phyloP scores from a whole-genome alignment of 441 rosid species.

The Gossypium trilobum region DNA sequence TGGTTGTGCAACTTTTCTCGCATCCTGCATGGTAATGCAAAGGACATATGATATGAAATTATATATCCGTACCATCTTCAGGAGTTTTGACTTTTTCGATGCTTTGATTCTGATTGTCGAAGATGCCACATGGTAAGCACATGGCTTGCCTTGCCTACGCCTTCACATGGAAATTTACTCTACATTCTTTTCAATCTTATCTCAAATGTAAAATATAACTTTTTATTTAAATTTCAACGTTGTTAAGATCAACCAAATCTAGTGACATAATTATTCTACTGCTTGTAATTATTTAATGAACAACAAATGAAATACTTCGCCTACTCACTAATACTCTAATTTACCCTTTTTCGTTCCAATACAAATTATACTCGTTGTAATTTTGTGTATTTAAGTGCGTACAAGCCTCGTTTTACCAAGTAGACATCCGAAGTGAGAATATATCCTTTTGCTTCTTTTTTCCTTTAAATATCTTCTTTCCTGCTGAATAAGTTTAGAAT shows the following conservation, averaged over 20 bases:
- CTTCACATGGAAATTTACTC: neutral
- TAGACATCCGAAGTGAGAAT: neutral
- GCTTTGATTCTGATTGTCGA: neutral
- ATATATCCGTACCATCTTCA: neutral
- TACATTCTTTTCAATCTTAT: neutral
- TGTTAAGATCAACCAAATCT: too few relatives aligned
- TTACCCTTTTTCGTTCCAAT: too few relatives aligned
- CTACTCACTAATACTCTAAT: too few relatives aligned
- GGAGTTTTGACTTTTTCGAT: conserved; percentile 3
- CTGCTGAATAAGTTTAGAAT: neutral
- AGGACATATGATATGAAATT: neutral
- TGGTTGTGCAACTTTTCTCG: neutral
- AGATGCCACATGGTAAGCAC: neutral
- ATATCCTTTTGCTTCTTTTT: neutral
- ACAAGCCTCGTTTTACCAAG: neutral
- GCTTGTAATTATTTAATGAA: too few relatives aligned
- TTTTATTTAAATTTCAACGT: too few relatives aligned
- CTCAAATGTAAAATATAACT: too few relatives aligned
- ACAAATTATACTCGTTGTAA: too few relatives aligned
- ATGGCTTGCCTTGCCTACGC: neutral
- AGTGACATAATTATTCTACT: too few relatives aligned
- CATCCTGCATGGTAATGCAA: neutral
- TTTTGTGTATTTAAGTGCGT: too few relatives aligned
- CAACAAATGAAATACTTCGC: too few relatives aligned
- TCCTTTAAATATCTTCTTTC: neutral